phyloP scores from a whole-genome alignment of 2,329 filamentous ascomycete genomes.

The Beauveria scarabaeidicola region DNA sequence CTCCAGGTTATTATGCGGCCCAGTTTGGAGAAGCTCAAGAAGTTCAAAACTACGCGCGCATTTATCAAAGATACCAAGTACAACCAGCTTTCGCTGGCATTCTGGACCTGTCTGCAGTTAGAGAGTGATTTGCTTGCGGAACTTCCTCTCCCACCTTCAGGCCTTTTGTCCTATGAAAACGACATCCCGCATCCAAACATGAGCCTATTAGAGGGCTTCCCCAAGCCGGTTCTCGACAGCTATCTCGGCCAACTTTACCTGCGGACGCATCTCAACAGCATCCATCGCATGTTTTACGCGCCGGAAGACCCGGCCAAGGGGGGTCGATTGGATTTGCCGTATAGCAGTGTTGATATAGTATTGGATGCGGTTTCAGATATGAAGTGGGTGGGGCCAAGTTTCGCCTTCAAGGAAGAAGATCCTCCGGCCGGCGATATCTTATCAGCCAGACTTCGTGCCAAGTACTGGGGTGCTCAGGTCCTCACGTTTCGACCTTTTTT shows the following conservation, averaged over 20 bases:
- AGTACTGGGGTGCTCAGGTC: slow-evolving; percentile 88
- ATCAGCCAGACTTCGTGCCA: slow-evolving; percentile 74
- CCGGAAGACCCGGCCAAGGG: slow-evolving; percentile 28
- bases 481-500: slow-evolving; percentile 80
- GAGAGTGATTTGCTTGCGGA: slow-evolving; percentile 65
- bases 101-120: slow-evolving; percentile 89
- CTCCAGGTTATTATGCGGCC: slow-evolving; percentile 68
- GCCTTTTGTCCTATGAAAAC: slow-evolving; percentile 52
- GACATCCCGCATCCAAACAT: slow-evolving; percentile 60
- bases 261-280: slow-evolving; percentile 54
- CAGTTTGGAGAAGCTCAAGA: slow-evolving; percentile 41
- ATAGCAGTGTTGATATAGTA: slow-evolving; percentile 38
- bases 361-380: slow-evolving; percentile 34
- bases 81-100: slow-evolving; percentile 66
- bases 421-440: slow-evolving; percentile 69
- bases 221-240: slow-evolving; percentile 44
- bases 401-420: slow-evolving; percentile 57
- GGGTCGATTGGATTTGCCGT: slow-evolving; percentile 25
- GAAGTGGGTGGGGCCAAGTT: slow-evolving; percentile 40
- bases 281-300: slow-evolving; percentile 50
- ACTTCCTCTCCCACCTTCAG: slow-evolving; percentile 54
- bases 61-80: slow-evolving; percentile 34
- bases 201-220: slow-evolving; percentile 33
- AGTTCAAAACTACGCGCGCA: slow-evolving; percentile 28
- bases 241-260: slow-evolving; percentile 57